These are phyloP conservation scores for Russula foetens DNA, from an alignment of 768 basidiomycete species.

Conservation along the genomic window DNA sequence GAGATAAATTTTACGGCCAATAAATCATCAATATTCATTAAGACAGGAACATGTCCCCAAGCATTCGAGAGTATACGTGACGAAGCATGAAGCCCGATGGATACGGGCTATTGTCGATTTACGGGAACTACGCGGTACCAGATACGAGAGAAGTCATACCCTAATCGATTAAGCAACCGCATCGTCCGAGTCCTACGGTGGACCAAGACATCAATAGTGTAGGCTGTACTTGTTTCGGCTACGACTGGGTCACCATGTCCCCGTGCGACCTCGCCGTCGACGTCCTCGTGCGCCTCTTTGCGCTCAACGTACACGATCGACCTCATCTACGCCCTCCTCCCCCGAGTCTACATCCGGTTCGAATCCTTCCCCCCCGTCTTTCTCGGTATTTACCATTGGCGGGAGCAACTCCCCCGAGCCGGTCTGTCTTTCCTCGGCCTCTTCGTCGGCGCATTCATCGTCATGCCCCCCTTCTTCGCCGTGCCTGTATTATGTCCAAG, in stretches of 20 bases:
- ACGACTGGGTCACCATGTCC: slow-evolving; percentile 15
- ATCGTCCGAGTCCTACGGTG: not conserved
- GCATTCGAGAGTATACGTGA: not conserved
- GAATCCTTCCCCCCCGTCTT: slow-evolving; percentile 31
- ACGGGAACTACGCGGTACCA: not conserved
- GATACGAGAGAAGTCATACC: not conserved
- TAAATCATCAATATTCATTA: not conserved
- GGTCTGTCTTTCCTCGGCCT: slow-evolving; percentile 28
- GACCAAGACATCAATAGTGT: not conserved
- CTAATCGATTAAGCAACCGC: not conserved
- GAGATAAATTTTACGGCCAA: no score
- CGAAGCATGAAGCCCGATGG: not conserved
- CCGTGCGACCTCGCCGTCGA: slow-evolving; percentile 20
- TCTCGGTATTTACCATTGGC: slow-evolving; percentile 29
- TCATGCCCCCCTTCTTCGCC: slow-evolving; percentile 16
- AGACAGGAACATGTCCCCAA: not conserved
- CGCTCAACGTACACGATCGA: slow-evolving; percentile 28
- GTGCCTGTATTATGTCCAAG: slow-evolving; percentile 16
- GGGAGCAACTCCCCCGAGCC: slow-evolving; percentile 24
- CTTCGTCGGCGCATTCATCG: slow-evolving; percentile 5
- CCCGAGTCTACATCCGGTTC: slow-evolving; percentile 31
- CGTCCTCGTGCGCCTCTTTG: slow-evolving; percentile 27
- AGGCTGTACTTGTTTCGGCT: not conserved
- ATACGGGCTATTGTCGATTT: not conserved
- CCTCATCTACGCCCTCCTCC: no score